Evolutionary conservation across 192 early-diverging fungal species (phyloP).

Genomic region (Chytriomyces sp.): DNA sequence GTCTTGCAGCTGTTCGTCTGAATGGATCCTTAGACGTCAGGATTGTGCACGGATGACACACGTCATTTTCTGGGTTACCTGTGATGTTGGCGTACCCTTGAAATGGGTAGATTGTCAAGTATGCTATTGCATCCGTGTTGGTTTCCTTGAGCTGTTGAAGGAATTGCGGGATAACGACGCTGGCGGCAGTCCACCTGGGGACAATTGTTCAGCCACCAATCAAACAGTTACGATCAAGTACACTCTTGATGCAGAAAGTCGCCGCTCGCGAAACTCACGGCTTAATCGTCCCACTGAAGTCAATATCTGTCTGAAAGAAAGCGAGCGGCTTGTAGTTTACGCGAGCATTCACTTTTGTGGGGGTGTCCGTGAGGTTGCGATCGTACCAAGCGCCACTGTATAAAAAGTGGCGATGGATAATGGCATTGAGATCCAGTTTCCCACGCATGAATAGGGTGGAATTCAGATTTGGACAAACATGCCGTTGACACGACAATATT

Average conservation of each 20-base stretch:
- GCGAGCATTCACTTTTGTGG: slow-evolving; percentile 12
- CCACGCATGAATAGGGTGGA: background rate
- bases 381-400: slow-evolving; percentile 32
- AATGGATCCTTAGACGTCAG: background rate
- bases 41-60: background rate
- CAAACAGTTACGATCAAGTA: background rate
- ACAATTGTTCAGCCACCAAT: background rate
- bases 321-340: slow-evolving; percentile 24
- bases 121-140: slow-evolving; percentile 12
- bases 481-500: too few species aligned
- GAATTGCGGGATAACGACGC: slow-evolving; percentile 7
- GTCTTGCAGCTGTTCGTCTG: slow-evolving; percentile 29
- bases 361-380: slow-evolving; percentile 14
- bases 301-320: slow-evolving; percentile 30
- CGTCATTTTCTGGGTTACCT: too few species aligned
- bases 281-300: slow-evolving; percentile 28
- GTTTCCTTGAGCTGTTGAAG: slow-evolving; percentile 15
- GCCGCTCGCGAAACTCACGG: background rate
- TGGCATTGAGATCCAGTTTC: background rate
- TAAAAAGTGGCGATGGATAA: background rate
- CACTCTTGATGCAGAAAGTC: background rate
- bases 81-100: slow-evolving; percentile 24
- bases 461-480: too few species aligned
- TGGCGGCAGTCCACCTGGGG: slow-evolving; percentile 13
- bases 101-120: slow-evolving; percentile 24